phyloP scores from a whole-genome alignment of 106 monocot genomes.

The Acanthochlamys bracteata region DNA sequence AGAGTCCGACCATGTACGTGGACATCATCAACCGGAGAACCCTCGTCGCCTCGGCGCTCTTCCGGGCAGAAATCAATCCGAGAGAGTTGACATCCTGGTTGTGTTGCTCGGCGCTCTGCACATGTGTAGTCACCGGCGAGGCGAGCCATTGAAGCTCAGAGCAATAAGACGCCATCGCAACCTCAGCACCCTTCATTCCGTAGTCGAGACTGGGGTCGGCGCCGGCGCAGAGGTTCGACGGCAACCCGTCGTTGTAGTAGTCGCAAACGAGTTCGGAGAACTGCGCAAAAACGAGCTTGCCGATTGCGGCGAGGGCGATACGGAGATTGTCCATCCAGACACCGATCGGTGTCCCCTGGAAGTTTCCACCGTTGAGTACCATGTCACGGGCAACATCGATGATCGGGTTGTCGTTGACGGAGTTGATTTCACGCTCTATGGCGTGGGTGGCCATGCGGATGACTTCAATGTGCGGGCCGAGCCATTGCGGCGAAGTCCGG shows the following conservation, averaged over 20 bases:
- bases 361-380: conserved; percentile 9
- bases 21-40: conserved; percentile 43
- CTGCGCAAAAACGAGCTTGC: conserved; percentile 1
- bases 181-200: not conserved
- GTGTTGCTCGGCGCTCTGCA: conserved; percentile 65
- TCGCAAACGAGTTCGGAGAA: conserved; percentile 2
- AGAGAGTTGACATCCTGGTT: conserved; percentile 68
- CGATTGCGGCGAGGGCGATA: not conserved
- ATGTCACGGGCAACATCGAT: conserved; percentile 22
- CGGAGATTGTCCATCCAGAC: not conserved
- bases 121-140: conserved; percentile 55
- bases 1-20: conserved; percentile 24
- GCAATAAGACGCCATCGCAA: conserved; percentile 13
- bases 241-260: not conserved
- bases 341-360: conserved; percentile 1
- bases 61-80: conserved; percentile 47
- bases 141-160: conserved; percentile 55
- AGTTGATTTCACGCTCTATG: conserved; percentile 30
- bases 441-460: conserved; percentile 13
- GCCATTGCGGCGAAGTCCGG: conserved; percentile 55
- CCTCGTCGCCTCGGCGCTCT: conserved; percentile 46
- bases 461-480: conserved; percentile 15
- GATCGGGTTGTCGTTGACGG: conserved; percentile 31
- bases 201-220: not conserved
- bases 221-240: conserved; percentile 1